Percentiles rank a stretch among this genome's conserved stretches.
phyloP scores from a whole-genome alignment of 2,329 filamentous ascomycete species.

The Biscogniauxia marginata region DNA sequence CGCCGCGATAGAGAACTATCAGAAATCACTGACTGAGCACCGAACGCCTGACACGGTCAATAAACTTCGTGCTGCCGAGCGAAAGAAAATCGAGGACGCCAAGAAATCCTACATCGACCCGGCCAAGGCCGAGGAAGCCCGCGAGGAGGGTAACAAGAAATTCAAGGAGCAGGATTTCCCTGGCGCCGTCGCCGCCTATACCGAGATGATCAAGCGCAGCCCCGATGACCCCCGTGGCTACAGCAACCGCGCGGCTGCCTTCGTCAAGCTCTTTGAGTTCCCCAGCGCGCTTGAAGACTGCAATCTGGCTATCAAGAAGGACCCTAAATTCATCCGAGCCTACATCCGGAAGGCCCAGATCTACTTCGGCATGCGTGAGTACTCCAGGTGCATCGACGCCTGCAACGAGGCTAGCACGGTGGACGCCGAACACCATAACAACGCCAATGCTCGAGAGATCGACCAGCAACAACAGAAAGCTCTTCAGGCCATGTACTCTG shows the following conservation, averaged over 20 bases:
- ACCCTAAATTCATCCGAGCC: constrained; percentile 88
- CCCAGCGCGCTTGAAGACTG: constrained; percentile 92
- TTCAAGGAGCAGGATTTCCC: constrained; percentile 98
- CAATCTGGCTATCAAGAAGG: constrained; percentile 84
- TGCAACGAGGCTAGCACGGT: constrained; percentile 78
- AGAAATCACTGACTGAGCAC: constrained; percentile 93
- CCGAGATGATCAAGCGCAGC: constrained; percentile 94
- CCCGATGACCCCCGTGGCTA: constrained; percentile 92
- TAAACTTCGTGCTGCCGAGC: constrained; percentile 90
- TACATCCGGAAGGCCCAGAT: constrained; percentile 97
- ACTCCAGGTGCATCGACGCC: constrained; percentile 89
- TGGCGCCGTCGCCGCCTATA: constrained; percentile 88
- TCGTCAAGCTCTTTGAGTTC: constrained; percentile 96
- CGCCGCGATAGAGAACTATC: constrained; percentile 83
- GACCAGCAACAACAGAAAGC: constrained; percentile 94
- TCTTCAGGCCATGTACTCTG: constrained; percentile 81
- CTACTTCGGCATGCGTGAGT: constrained; percentile 96
- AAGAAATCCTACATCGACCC: constrained; percentile 84
- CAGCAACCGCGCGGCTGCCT: constrained; percentile 94
- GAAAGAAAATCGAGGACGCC: constrained; percentile 73
- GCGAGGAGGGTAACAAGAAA: constrained; percentile 90
- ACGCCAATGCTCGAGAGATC: constrained; percentile 86
- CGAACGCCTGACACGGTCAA: constrained; percentile 89
- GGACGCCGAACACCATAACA: constrained; percentile 65
- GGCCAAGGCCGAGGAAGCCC: constrained; percentile 89